phyloP scores from a whole-genome alignment of 176 grass and related monocot genomes.

The Oryza glumipatula region DNA sequence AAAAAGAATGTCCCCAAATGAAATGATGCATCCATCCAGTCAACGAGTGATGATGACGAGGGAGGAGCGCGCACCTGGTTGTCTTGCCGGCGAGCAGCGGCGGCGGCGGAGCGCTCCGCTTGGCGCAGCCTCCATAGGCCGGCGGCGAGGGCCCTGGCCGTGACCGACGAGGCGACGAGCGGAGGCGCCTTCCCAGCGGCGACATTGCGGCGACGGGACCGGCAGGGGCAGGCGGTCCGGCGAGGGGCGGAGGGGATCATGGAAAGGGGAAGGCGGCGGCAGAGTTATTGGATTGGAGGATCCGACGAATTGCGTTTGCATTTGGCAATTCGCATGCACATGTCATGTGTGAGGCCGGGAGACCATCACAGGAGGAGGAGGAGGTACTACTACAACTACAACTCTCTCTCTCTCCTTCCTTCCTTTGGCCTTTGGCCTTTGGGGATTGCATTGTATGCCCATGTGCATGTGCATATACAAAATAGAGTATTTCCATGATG shows the following conservation, averaged over 20 bases:
- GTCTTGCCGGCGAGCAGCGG: not conserved
- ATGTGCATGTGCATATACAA: not conserved
- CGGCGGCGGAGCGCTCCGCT: slow-evolving; percentile 18
- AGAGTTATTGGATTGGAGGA: slow-evolving; percentile 2
- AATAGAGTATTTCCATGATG: not conserved
- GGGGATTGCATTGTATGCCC: not conserved
- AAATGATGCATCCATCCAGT: not conserved
- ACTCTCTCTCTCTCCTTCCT: not conserved
- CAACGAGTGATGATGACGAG: not conserved
- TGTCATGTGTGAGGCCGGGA: slow-evolving; percentile 35
- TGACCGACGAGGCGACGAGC: slow-evolving; percentile 17
- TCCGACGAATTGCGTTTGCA: not conserved
- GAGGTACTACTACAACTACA: not conserved
- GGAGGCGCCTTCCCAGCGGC: not conserved
- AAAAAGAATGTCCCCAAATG: not conserved
- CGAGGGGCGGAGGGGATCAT: slow-evolving; percentile 44
- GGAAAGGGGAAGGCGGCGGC: slow-evolving; percentile 3
- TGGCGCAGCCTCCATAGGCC: slow-evolving; percentile 54
- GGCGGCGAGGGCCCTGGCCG: slow-evolving; percentile 57
- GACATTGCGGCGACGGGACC: slow-evolving; percentile 41
- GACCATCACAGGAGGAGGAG: not conserved
- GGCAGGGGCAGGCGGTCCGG: slow-evolving; percentile 13
- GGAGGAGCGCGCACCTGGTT: slow-evolving; percentile 1
- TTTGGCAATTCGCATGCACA: slow-evolving; percentile 40
- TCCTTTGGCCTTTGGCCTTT: too few species aligned